phyloP scores from a whole-genome alignment of 2,329 filamentous ascomycete species.

The Phialophora chinensis region DNA sequence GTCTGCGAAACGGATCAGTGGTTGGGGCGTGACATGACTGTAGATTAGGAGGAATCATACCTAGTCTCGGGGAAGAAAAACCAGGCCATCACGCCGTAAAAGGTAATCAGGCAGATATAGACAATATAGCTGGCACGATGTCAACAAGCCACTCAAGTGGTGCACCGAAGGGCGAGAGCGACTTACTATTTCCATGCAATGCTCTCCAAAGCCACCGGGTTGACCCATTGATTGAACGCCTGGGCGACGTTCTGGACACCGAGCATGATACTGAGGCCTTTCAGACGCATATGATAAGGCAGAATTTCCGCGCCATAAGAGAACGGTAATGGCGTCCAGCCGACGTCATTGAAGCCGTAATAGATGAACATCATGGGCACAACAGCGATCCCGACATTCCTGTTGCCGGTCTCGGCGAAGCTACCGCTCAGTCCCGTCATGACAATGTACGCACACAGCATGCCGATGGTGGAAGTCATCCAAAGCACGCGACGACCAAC shows the following conservation, averaged over 20 bases:
- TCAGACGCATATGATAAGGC: constrained; percentile 56
- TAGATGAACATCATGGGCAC: constrained; percentile 44
- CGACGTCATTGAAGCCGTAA: constrained; percentile 43
- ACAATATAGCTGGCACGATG: constrained; percentile 13
- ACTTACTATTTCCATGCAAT: constrained; percentile 26
- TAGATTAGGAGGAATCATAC: constrained; percentile 1
- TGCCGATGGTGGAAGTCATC: constrained; percentile 38
- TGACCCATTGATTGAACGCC: constrained; percentile 26
- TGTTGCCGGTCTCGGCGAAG: constrained; percentile 32
- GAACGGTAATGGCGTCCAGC: constrained; percentile 21
- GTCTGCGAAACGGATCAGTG: neutral
- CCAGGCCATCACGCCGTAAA: constrained; percentile 15
- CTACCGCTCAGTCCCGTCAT: constrained; percentile 41
- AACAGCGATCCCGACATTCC: constrained; percentile 39
- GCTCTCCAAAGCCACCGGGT: constrained; percentile 11
- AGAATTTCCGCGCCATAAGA: constrained; percentile 55
- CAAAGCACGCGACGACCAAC: constrained; percentile 40
- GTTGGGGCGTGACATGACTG: neutral
- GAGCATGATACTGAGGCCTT: constrained; percentile 47
- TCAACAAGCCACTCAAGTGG: neutral
- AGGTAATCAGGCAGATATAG: constrained; percentile 18
- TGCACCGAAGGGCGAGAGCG: neutral
- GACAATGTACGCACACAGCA: constrained; percentile 39
- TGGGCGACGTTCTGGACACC: constrained; percentile 16
- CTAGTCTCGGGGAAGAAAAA: constrained; percentile 23